Conservation (phyloP, 257 asterid genomes). For the Forsythia suspensa region DNA sequence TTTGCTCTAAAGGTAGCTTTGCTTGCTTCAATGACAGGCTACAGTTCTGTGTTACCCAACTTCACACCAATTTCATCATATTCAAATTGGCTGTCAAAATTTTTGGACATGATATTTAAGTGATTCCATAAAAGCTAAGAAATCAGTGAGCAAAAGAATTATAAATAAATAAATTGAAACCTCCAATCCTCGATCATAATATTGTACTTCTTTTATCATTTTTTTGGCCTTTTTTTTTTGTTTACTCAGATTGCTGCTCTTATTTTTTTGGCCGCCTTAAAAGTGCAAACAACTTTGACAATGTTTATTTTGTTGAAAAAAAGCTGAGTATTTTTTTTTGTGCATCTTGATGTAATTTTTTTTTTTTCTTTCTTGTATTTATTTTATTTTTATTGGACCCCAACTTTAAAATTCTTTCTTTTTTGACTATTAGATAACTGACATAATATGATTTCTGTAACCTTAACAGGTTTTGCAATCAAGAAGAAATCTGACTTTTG, state of each 20-base stretch:
- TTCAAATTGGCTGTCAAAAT: neutral
- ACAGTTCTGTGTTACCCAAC: neutral
- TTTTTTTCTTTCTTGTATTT: constrained; percentile 14
- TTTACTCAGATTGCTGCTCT: neutral
- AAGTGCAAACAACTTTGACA: neutral
- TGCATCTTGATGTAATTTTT: constrained; percentile 5
- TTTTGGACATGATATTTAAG: neutral
- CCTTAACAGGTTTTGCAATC: constrained; percentile 74
- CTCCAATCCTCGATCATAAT: neutral
- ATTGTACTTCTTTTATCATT: neutral
- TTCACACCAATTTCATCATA: neutral
- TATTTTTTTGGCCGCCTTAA: neutral
- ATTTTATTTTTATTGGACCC: neutral
- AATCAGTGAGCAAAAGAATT: neutral
- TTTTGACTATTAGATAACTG: neutral
- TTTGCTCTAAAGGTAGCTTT: neutral
- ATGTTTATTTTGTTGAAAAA: neutral
- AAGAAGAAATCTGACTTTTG: constrained; percentile 69
- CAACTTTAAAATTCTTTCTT: neutral
- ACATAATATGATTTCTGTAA: constrained; percentile 5
- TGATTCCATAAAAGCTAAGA: neutral
- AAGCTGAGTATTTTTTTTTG: neutral
- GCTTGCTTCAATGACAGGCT: neutral
- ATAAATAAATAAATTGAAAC: neutral
- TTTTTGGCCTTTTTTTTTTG: neutral